These are phyloP conservation scores for Saposhnikovia divaricata DNA, from an alignment of 129 eudicot genomes.

Conservation along the genomic window DNA sequence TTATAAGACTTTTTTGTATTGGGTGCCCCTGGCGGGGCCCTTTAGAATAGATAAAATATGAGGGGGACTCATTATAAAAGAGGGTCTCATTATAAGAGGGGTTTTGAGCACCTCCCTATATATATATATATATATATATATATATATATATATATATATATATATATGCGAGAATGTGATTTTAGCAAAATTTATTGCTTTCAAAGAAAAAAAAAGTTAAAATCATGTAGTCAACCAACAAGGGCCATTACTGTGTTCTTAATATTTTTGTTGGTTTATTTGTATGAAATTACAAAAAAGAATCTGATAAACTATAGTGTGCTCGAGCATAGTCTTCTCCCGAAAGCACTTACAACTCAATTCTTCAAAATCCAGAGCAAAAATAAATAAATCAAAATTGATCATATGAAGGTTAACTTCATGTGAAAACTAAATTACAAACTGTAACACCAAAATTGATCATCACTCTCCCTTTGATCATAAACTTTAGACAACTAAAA, in stretches of 20 bases:
- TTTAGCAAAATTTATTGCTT: neutral
- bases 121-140: too few species aligned
- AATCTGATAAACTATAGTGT: neutral
- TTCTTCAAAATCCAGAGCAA: neutral
- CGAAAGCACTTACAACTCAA: neutral
- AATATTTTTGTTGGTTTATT: neutral
- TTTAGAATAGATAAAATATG: too few species aligned
- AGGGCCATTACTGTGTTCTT: neutral
- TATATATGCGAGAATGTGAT: too few species aligned
- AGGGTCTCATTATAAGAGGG: too few species aligned
- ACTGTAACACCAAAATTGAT: neutral
- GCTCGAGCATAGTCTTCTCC: neutral
- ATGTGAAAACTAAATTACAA: neutral
- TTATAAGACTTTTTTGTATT: too few species aligned
- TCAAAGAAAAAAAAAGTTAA: neutral
- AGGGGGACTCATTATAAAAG: too few species aligned
- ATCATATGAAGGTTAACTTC: neutral
- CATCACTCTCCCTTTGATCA: neutral
- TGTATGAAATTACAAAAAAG: neutral
- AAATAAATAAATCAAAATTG: too few species aligned
- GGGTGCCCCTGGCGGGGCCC: too few species aligned
- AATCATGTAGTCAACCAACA: neutral
- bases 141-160: too few species aligned
- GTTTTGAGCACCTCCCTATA: too few species aligned
- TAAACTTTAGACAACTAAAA: neutral